Base-by-base conservation (phyloP, 305 asterid genomes). In the Fraxinus baroniana region DNA sequence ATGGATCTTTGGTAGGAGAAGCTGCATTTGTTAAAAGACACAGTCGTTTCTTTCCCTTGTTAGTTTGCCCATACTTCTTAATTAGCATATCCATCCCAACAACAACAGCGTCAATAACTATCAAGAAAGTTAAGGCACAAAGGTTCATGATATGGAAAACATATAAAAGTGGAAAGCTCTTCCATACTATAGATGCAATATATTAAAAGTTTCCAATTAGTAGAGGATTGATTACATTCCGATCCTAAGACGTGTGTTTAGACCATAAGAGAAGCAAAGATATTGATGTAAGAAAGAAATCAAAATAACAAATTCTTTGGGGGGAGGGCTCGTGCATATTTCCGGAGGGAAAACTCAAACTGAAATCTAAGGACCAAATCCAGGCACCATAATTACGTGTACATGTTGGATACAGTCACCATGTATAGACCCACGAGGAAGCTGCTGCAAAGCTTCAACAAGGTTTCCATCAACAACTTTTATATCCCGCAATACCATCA, bases 101-200 rank as follows among this genome's bases (percentile, higher is more conserved):
- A 86, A 96, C 89, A 88, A 93, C 85, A 74, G 95, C 99, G 93
- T 96, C 99, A 90, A 96, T 91, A 94, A 96, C 99, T 95, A 86
- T 86, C 73, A 28, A 76, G 44, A 41, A 44, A 76, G 95, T 95
- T 90, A 92, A 90, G 97, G 97, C 66, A 64, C 81, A 78, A 73
- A 64, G 83, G 44, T 32, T 66, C 78, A 81, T 39, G 72, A 78
- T 39, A 88, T 79, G 70, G 79, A 66, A 71, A 60, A 71, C 79
- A 72, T 60, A 18, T 22, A 37, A 79, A 77, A 41, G 70, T 20
- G 3, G 70, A 60, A n/a, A 7, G 30, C 70, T 60, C 70, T 60
- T 20, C 13, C 70, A 60, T 20, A 2, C 70, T 20, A 18, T n/a
- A 57, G 66, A 28, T 1, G 32, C 32, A 28, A 28, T 28, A 28